Evolutionary conservation across 2,329 filamentous ascomycete genomes (phyloP).

Genomic region (Aspergillus novofumigatus): DNA sequence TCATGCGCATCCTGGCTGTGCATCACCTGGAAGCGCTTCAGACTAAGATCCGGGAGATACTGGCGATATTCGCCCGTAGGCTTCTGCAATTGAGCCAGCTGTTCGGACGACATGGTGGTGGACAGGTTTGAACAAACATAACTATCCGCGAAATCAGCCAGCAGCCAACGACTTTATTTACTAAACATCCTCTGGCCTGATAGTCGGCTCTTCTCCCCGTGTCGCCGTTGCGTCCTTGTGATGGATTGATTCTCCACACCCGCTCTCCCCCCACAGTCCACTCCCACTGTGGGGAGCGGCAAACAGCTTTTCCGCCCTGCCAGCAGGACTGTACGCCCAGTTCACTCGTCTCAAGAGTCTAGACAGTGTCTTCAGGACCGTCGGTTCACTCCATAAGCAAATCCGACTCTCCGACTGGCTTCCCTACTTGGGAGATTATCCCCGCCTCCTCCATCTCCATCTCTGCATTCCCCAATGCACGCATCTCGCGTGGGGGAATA

Average conservation of each 20-base stretch:
- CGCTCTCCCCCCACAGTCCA: slow-evolving; percentile 9
- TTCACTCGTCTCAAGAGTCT: too few species aligned
- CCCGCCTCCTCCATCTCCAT: too few species aligned
- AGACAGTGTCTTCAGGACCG: too few species aligned
- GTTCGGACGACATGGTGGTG: slow-evolving; percentile 4
- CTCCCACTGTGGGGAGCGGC: slow-evolving; percentile 12
- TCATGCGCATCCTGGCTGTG: slow-evolving; percentile 59
- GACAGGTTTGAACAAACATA: background rate
- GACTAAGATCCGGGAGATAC: slow-evolving; percentile 59
- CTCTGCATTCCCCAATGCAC: too few species aligned
- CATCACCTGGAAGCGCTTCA: slow-evolving; percentile 60
- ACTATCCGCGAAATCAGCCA: background rate
- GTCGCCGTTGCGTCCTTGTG: too few species aligned
- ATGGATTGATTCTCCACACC: background rate
- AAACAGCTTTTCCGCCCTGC: slow-evolving; percentile 10
- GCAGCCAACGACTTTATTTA: background rate
- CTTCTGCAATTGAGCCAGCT: slow-evolving; percentile 5
- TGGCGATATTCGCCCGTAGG: slow-evolving; percentile 49
- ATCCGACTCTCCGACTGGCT: too few species aligned
- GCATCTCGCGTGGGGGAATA: too few species aligned
- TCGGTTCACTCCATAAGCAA: too few species aligned
- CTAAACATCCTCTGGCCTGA: background rate
- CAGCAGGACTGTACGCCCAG: too few species aligned
- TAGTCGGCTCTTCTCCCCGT: too few species aligned
- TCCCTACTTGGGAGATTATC: too few species aligned